A percentile compares a stretch with the other conserved stretches of the same genome.
Conservation (phyloP, 2,329 filamentous ascomycete species). For the Malbranchea cinnamomea region DNA sequence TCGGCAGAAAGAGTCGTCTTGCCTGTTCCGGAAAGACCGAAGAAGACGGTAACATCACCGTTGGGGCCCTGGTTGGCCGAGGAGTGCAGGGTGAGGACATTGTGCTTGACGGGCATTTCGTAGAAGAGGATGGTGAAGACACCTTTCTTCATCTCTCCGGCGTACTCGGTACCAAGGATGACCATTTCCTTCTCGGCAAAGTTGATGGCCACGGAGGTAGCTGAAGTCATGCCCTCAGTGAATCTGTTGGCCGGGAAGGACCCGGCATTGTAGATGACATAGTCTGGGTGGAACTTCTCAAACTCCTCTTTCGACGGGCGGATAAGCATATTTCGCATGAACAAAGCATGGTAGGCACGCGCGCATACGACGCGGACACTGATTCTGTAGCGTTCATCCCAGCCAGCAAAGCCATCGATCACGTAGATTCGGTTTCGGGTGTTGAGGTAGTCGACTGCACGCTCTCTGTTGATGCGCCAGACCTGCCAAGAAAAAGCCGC, state of each 20-base stretch:
- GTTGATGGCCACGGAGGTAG: conserved; percentile 96
- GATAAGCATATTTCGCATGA: conserved; percentile 99
- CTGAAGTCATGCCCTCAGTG: conserved; percentile 96
- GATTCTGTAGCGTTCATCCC: conserved; percentile 97
- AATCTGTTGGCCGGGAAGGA: conserved; percentile 97
- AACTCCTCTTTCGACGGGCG: conserved; percentile 81
- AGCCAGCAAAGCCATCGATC: conserved; percentile 90
- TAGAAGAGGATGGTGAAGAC: conserved; percentile 99
- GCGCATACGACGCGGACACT: conserved; percentile 95
- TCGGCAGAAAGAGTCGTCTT: conserved; percentile 98
- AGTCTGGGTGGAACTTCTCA: conserved; percentile 95
- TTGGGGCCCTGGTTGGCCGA: conserved; percentile 93
- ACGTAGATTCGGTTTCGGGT: conserved; percentile 98
- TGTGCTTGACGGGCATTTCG: conserved; percentile 99
- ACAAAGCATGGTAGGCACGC: conserved; percentile 96
- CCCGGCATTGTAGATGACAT: conserved; percentile 98
- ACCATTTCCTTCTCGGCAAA: conserved; percentile 99
- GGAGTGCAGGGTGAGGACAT: conserved; percentile 94
- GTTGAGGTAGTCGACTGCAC: conserved; percentile 98
- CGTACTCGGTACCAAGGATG: conserved; percentile 96
- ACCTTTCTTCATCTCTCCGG: conserved; percentile 95
- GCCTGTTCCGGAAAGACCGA: conserved; percentile 93
- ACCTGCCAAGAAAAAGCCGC: conserved; percentile 49
- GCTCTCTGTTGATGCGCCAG: conserved; percentile 98
- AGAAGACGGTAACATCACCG: conserved; percentile 97